Conservation (phyloP, 805 yeast species). For the Vanderwaltozyma tropicalis region DNA sequence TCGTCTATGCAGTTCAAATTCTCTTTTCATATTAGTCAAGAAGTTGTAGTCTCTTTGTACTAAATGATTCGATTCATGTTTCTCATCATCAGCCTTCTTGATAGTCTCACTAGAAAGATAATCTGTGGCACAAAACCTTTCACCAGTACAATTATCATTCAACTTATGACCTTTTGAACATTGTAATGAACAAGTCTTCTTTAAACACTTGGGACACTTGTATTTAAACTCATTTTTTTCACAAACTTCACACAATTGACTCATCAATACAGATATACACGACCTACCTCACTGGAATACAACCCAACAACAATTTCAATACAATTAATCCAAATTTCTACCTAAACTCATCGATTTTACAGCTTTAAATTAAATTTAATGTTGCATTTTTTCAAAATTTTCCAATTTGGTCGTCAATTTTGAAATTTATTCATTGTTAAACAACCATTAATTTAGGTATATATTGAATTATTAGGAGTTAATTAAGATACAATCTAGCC, state of each 20-base stretch:
- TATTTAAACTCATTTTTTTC: conserved; percentile 41
- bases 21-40: conserved; percentile 47
- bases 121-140: conserved; percentile 42
- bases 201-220: conserved; percentile 69
- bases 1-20: conserved; percentile 44
- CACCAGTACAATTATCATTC: conserved; percentile 55
- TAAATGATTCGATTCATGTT: conserved; percentile 30
- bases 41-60: conserved; percentile 82
- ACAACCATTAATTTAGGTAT: no score
- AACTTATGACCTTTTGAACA: conserved; percentile 67
- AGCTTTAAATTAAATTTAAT: no score
- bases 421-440: no score
- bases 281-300: not conserved
- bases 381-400: no score
- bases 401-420: no score
- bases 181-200: conserved; percentile 53
- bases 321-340: no score
- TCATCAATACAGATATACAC: conserved; percentile 7
- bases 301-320: not conserved
- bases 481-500: no score
- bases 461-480: no score
- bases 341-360: no score
- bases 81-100: conserved; percentile 26
- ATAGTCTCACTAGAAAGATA: conserved; percentile 44
- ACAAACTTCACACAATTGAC: conserved; percentile 37